A percentile compares a stretch with the other conserved stretches of the same genome.
phyloP scores from a whole-genome alignment of 768 basidiomycete species.

The Macrocybe gigantea region DNA sequence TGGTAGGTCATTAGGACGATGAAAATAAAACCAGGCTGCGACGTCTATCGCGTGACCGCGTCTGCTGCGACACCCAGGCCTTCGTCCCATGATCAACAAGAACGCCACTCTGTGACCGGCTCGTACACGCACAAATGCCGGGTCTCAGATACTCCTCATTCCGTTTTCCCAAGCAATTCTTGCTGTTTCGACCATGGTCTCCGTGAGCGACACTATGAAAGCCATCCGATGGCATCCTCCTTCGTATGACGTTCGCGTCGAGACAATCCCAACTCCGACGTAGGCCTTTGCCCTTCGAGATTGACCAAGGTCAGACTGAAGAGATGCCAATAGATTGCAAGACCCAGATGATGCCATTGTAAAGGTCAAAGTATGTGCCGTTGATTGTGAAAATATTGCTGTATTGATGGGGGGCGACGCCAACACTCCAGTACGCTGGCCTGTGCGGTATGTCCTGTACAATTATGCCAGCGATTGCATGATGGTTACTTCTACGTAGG shows the following conservation, averaged over 20 bases:
- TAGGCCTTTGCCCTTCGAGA: conserved; percentile 8
- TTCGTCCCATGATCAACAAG: too few relatives aligned
- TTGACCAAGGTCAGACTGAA: conserved; percentile 1
- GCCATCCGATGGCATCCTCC: conserved; percentile 65
- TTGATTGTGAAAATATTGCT: not conserved
- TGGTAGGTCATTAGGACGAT: too few relatives aligned
- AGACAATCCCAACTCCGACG: conserved; percentile 51
- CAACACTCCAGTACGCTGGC: conserved; percentile 46
- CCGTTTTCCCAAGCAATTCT: too few relatives aligned
- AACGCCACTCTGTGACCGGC: too few relatives aligned
- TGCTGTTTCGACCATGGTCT: too few relatives aligned
- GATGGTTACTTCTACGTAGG: conserved; percentile 23
- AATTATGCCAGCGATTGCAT: not conserved
- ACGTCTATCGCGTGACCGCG: too few relatives aligned
- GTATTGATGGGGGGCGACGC: too few relatives aligned
- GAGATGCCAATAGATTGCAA: conserved; percentile 40
- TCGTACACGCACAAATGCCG: too few relatives aligned
- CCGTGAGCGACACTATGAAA: conserved; percentile 13
- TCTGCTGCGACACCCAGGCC: too few relatives aligned
- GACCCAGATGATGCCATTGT: conserved; percentile 77
- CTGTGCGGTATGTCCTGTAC: conserved; percentile 44
- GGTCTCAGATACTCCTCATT: too few relatives aligned
- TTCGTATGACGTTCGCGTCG: conserved; percentile 66
- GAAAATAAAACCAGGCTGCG: too few relatives aligned
- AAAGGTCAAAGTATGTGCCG: conserved; percentile 53